A percentile compares a stretch with the other conserved stretches of the same genome.
These are phyloP conservation scores for Boletus bicolor DNA, from an alignment of 768 basidiomycete genomes.

Conservation along the genomic window DNA sequence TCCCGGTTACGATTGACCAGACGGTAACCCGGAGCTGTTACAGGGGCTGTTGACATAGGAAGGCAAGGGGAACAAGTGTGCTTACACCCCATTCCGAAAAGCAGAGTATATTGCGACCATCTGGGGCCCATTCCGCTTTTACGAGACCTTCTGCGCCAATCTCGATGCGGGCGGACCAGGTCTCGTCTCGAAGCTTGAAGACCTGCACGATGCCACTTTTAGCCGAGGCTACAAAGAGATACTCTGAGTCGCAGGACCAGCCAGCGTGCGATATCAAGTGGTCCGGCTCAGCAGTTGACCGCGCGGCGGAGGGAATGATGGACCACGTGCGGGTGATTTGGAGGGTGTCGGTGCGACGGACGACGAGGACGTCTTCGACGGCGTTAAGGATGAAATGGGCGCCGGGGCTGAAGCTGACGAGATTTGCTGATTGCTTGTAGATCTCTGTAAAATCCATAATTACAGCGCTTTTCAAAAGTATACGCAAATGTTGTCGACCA, in stretches of 20 bases:
- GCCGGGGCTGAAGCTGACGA: constrained; percentile 82
- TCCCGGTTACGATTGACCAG: constrained; percentile 76
- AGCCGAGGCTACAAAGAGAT: constrained; percentile 77
- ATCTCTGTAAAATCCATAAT: constrained; percentile 85
- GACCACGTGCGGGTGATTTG: constrained; percentile 81
- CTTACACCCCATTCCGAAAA: constrained; percentile 94
- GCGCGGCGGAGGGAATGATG: constrained; percentile 53
- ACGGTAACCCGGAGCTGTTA: constrained; percentile 77
- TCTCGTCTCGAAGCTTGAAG: constrained; percentile 75
- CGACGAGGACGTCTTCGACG: constrained; percentile 72
- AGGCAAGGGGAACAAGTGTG: constrained; percentile 16
- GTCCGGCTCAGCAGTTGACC: constrained; percentile 25
- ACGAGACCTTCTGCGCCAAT: constrained; percentile 80
- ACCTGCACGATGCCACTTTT: constrained; percentile 69
- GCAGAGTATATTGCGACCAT: constrained; percentile 77
- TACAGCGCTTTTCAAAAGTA: too few species aligned
- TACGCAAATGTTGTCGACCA: too few species aligned
- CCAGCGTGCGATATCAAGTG: constrained; percentile 67
- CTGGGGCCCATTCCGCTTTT: constrained; percentile 88
- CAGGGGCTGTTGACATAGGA: constrained; percentile 2
- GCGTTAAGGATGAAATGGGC: constrained; percentile 84
- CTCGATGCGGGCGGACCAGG: constrained; percentile 75
- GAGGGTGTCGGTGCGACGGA: constrained; percentile 81
- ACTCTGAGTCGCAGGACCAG: constrained; percentile 90
- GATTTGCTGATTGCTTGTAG: constrained; percentile 68